phyloP scores from a whole-genome alignment of 225 moss, liverwort and hornwort genomes.

The Polytrichum formosum region DNA sequence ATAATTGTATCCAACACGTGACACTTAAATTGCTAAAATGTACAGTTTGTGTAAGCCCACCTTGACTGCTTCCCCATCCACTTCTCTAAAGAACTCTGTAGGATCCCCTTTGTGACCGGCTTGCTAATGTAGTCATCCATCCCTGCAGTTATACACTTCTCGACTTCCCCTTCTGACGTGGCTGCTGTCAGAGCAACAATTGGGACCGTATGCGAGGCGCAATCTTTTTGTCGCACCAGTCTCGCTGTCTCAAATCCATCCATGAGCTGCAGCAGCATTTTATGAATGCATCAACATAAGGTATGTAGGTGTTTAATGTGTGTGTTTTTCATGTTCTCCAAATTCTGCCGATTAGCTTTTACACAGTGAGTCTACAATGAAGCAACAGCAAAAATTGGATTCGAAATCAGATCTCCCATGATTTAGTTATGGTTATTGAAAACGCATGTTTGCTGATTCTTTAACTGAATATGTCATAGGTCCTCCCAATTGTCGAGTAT shows the following conservation, averaged over 20 bases:
- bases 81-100: slow-evolving; percentile 36
- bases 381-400: too few relatives aligned
- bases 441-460: too few relatives aligned
- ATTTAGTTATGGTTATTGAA: too few relatives aligned
- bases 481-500: too few relatives aligned
- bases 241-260: slow-evolving; percentile 44
- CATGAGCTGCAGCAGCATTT: slow-evolving; percentile 24
- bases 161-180: slow-evolving; percentile 48
- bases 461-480: too few relatives aligned
- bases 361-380: too few relatives aligned
- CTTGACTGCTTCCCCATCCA: slow-evolving; percentile 42
- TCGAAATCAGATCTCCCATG: too few relatives aligned
- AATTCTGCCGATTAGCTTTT: too few relatives aligned
- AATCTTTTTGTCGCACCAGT: slow-evolving; percentile 21
- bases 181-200: slow-evolving; percentile 51
- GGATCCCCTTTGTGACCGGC: slow-evolving; percentile 44
- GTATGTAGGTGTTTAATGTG: too few relatives aligned
- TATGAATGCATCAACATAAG: too few relatives aligned
- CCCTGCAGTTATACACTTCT: slow-evolving; percentile 35
- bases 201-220: slow-evolving; percentile 30
- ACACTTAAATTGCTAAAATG: slow-evolving; percentile 5
- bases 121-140: slow-evolving; percentile 60
- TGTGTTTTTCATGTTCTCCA: too few relatives aligned
- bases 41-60: slow-evolving; percentile 15
- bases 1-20: too few relatives aligned